Base-by-base conservation (phyloP, 768 basidiomycete species). In the Cantharellus anzutake region DNA sequence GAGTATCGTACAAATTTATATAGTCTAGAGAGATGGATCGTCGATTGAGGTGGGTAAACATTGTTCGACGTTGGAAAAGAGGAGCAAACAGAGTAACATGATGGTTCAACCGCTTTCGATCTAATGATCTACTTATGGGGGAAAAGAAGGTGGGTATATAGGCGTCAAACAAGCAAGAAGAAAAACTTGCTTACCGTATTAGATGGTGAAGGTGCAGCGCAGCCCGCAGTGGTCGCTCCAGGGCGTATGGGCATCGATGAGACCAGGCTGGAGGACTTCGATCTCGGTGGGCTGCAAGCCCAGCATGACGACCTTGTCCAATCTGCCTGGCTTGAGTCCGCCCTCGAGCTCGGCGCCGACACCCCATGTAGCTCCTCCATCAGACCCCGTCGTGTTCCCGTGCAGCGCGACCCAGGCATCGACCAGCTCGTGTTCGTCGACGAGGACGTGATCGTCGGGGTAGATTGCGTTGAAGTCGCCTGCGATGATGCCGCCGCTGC, bases 381-480 rank as follows among this genome's bases (percentile, higher is more conserved):
- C 68, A 64, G 55, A 60, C 29, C 50, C 66, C 56, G 20, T 42
- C 61, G 48, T 63, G n/a, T n/a, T n/a, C 57, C 70, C 72, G 39
- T 70, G 68, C 65, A 75, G 61, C 29, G 66, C 67, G 63, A 71
- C 65, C 74, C 74, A 75, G 5, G 72, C 73, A 67, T 75, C 74
- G 2, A 74, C 66, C 65, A 75, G 70, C 20, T 59, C 65, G 67
- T 73, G 63, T 60, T 71, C 64, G 59, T 71, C 69, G 63, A 74
- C 58, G 58, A 74, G 71, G 51, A 2, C 59, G 58, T 71, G 51
- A 64, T 76, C 73, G 56, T 68, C 66, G 55, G 71, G 68, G 64
- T 60, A 60, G 65, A 73, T 71, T 40, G 75, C 71, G 64, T 75
- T 74, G 70, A 75, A 74, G 69, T 75, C 74, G n/a, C 75, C 74